Base-by-base conservation (phyloP, 352 stramenopile species). In the Globisporangium heterothallicum region DNA sequence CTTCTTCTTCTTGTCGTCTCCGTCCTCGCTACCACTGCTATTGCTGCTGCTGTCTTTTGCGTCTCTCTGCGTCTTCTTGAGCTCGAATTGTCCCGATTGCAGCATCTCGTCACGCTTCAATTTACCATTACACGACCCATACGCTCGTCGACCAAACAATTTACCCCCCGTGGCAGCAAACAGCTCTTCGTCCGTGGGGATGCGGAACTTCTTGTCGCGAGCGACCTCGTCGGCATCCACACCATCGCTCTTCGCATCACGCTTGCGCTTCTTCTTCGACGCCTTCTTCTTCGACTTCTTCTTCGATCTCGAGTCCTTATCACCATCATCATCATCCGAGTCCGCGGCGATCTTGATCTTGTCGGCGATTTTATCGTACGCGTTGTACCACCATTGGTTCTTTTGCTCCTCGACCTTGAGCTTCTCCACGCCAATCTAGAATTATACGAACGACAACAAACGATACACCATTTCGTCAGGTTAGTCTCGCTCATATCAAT, bases 121-220 rank as follows among this genome's bases (percentile, higher is more conserved):
- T 53, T 97, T 97, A 34, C 86, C 88, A 3, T 73, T 78, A 59
- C 88, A 94, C 2, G 79, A 90, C 2, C 80, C 81, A 53, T 97
- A 96, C 3, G 93, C 93, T 56, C 96, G 69, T 60, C 97, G 97
- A 10, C 93, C 95, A 71, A 98, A 98, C 38, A 97, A 70, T 43
- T 96, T 97, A 26, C 96, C 96, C 18, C 95, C 96, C 0, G 94
- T 99, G 2, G 94, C 94, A 40, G 83, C 72, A 65, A 99, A 99
- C 24, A 99, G 78, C 64, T 98, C 94, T 61, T 98, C 88, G 63
- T 98, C 94, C 13, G 94, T 98, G 34, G 79, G 81, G 72, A 78
- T 68, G 42, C 69, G 66, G 42, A 80, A 86, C 63, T 85, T 88
- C 36, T 68, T 84, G 16, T 74, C 60, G 16, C 52, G 18, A 4